Base-by-base conservation (phyloP, 345 rosid species). In the Lepidium sativum region DNA sequence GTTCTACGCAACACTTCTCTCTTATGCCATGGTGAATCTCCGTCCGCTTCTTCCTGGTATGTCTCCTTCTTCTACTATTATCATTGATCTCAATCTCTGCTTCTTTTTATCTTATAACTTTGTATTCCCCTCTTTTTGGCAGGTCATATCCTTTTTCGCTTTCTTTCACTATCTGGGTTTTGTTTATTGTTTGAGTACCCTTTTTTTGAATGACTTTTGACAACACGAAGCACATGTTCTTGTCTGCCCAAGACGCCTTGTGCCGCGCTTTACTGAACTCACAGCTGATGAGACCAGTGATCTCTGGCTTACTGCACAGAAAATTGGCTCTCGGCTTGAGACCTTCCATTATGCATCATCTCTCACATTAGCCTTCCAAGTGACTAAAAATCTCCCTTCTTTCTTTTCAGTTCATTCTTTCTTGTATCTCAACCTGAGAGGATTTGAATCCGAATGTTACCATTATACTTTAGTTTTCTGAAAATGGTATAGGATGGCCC, bases 21-120 rank as follows among this genome's bases (percentile, higher is more conserved):
- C 98, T 56, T 92, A 65, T 43, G 98, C 96, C 27, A 59, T 87
- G 80, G 97, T 92, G 78, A 92, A 92, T 72, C 83, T 87, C 70
- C 96, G 97, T 13, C 98, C 97, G 25, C 77, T 89, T 65, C 69
- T 83, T 77, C 96, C 90, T 64, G 98, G 98, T 88, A 67, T 44
- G 14, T 0, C 10, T 12, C 1, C 34, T 68, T 31, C 48, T 31
- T 48, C 35, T 40, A 17, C 35, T 6, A 40, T 34, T 6, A 40
- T 34, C 15, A 37, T 5, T 63, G 41, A 31, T 18, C 12, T 1
- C 12, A 17, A 13, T 52, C 51, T 34, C n/a, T 16, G 12, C 54
- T 34, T 34, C 27, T 43, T 31, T 25, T 39, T 50, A 5, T 18
- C 25, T 13, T 14, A 39, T 52, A 5, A 56, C 8, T 1, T 49